Evolutionary conservation across 441 rosid species (phyloP), one percentile per base, ranked within the genome.

Genomic region (Arabidopsis hybrid): DNA sequence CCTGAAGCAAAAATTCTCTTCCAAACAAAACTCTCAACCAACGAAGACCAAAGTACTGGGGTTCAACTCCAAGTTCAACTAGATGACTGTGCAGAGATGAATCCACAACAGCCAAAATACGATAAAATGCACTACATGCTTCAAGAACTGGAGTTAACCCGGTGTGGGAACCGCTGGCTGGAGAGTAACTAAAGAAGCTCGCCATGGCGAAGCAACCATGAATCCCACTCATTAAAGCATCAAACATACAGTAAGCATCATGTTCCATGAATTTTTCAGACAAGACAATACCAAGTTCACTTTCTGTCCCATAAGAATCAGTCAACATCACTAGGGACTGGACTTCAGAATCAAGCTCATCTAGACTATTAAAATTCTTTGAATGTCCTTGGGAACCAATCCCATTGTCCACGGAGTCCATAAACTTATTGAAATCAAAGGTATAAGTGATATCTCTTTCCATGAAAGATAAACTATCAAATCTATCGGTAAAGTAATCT

Each of bases 221-320:
- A 71, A 69, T 73, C 36, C 94, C 94, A 75, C 76, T 87, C 97
- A 91, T 89, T 65, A 93, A 72, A 77, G 97, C 87, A 78, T 93
- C 95, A 73, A 93, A 91, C 98, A 93, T 93, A 66, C 89, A 84
- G 75, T 89, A 93, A 26, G 95, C 97, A 84, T 93, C 98, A 74
- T 93, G 98, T 69, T 93, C 97, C 90, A 91, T 80, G 76, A 93
- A 91, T 85, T 93, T 93, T 81, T 93, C 95, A 26, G 98, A 93
- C 77, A 91, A 81, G 65, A 91, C 94, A 78, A 84, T 83, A 16
- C 98, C 97, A 67, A 93, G 84, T 83, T 93, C 97, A 72, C 95
- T 93, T 85, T 93, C 98, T 76, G 92, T 91, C 43, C 97, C 97
- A 46, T 93, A 93, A 57, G 97, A 85, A 79, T 91, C 97, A 61